Evolutionary conservation across 331 rosid species (phyloP), one percentile per base, ranked within the genome.

Genomic region (Quercus lobata): DNA sequence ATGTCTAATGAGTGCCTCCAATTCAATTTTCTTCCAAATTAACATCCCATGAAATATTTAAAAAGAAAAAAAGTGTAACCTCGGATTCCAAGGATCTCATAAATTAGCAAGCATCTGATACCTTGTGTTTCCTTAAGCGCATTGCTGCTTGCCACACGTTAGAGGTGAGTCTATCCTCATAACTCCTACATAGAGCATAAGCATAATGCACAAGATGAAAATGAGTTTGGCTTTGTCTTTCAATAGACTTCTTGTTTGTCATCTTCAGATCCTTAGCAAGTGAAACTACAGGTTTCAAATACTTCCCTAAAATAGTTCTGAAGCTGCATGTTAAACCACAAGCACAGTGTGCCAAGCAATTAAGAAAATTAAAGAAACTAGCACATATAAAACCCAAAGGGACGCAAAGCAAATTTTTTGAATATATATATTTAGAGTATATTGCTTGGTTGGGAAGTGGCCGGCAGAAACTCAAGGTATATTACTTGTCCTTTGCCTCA

Each of bases 171-270:
- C 98, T 91, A 72, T 94, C 98, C 82, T 94, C 97, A 30, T 85
- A 89, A 86, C 91, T 92, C 87, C 91, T 90, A 84, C 87, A 94
- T 73, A 91, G 82, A 74, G 96, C 97, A 88, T 91, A 97, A 35
- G 97, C 87, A 87, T 94, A 94, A 80, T 94, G 97, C 74, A 97
- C 98, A 55, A 94, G 94, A 80, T 92, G 97, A 88, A 94, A 94
- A 76, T 87, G 91, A 57, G 91, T 78, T 79, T 90, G 97, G 62
- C 93, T 88, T 75, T 86, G 93, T 73, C 89, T 87, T 83, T 86
- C 84, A 44, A 83, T 80, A 62, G 88, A 76, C 85, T 87, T 90
- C 87, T 86, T 85, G 80, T 84, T 78, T 22, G 85, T 62, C 80
- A 82, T 58, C 80, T 80, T 90, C 85, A 79, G 84, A 87, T 82